A percentile compares a stretch with the other conserved stretches of the same genome.
These are phyloP conservation scores for Astrothelium subdiscretum DNA, from an alignment of 495 filamentous ascomycete genomes.

Conservation along the genomic window DNA sequence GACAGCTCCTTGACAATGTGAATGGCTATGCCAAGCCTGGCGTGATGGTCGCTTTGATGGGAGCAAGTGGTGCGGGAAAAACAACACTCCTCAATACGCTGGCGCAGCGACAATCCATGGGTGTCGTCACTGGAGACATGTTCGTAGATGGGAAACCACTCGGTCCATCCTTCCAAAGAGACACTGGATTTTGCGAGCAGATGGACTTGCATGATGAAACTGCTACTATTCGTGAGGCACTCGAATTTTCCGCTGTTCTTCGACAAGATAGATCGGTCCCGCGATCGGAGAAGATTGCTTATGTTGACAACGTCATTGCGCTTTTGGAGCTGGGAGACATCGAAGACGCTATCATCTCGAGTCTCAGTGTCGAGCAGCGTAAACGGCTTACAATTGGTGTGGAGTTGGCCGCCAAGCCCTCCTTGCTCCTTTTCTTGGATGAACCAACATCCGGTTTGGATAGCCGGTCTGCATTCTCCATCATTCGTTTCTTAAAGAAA, in stretches of 20 bases:
- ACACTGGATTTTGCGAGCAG: conserved; percentile 78
- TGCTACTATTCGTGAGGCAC: conserved; percentile 52
- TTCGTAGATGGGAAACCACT: conserved; percentile 63
- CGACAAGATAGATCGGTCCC: conserved; percentile 44
- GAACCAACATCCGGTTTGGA: conserved; percentile 78
- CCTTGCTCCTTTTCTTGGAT: conserved; percentile 68
- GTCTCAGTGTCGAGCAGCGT: conserved; percentile 54
- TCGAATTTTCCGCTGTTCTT: conserved; percentile 55
- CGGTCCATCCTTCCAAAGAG: conserved; percentile 61
- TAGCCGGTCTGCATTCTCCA: conserved; percentile 70
- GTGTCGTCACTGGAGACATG: conserved; percentile 38
- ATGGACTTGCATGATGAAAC: conserved; percentile 70
- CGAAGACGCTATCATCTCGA: conserved; percentile 32
- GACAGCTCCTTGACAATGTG: conserved; percentile 59
- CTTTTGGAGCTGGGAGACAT: conserved; percentile 30
- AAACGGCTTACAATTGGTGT: conserved; percentile 83
- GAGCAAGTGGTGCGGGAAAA: conserved; percentile 76
- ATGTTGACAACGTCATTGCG: conserved; percentile 32
- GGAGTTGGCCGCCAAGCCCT: conserved; percentile 79
- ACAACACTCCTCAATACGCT: conserved; percentile 66
- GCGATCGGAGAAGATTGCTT: conserved; percentile 30
- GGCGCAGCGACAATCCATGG: conserved; percentile 62
- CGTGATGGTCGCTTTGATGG: conserved; percentile 69
- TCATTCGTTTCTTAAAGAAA: conserved; percentile 77
- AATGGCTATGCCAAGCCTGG: conserved; percentile 73